Evolutionary conservation across 257 asterid species (phyloP).

Genomic region (Solanum bulbocastanum): DNA sequence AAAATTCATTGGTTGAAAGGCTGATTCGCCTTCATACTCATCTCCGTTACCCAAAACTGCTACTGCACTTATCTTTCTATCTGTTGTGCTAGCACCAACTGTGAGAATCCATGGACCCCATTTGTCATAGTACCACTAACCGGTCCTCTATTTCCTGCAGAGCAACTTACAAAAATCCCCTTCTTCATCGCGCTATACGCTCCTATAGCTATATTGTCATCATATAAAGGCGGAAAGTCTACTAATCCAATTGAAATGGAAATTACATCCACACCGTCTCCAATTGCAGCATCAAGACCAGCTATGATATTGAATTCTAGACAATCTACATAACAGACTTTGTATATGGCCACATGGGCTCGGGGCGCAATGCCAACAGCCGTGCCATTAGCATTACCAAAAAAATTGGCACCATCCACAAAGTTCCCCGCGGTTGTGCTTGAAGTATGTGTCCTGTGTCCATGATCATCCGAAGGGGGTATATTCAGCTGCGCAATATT

Average conservation of each 20-base stretch:
- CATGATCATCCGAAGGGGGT: not conserved
- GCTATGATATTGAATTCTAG: not conserved
- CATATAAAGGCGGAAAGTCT: not conserved
- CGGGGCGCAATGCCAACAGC: not conserved
- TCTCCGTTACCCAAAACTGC: not conserved
- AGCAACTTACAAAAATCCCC: not conserved
- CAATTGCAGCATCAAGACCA: constrained; percentile 1
- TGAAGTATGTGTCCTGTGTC: not conserved
- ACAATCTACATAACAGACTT: not conserved
- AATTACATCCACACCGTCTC: not conserved
- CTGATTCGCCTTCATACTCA: not conserved
- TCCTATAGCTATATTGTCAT: not conserved
- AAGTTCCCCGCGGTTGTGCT: not conserved
- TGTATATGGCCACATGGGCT: not conserved
- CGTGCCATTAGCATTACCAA: not conserved
- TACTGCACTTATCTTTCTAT: not conserved
- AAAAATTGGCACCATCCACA: not conserved
- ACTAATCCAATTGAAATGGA: not conserved
- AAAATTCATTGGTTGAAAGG: not conserved
- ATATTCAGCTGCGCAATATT: not conserved
- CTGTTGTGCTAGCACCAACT: not conserved
- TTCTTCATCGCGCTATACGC: not conserved
- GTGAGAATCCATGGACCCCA: constrained; percentile 1
- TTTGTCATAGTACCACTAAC: not conserved
- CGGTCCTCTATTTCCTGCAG: not conserved